Percentiles rank a stretch among this genome's conserved stretches.
phyloP scores from a whole-genome alignment of 2,329 filamentous ascomycete genomes.

The Mariannaea sp. region DNA sequence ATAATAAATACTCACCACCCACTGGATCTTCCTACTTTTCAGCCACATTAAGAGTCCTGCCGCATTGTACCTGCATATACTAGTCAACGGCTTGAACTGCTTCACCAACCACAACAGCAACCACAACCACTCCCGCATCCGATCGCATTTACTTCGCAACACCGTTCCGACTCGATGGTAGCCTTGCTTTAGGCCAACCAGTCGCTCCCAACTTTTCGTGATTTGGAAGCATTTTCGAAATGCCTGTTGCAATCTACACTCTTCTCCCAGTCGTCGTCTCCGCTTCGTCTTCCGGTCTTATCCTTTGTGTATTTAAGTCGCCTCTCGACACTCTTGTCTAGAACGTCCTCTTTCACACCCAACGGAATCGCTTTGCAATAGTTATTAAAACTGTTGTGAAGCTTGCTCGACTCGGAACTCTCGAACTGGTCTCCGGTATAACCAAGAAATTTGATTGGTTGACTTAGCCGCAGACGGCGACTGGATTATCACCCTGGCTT shows the following conservation, averaged over 20 bases:
- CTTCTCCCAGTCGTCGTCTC: conserved; percentile 66
- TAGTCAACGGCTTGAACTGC: conserved; percentile 29
- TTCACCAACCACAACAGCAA: conserved; percentile 19
- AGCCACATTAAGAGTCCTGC: conserved; percentile 34
- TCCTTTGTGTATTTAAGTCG: conserved; percentile 58
- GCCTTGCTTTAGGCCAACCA: conserved; percentile 42
- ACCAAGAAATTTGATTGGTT: conserved; percentile 54
- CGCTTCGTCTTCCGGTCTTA: conserved; percentile 63
- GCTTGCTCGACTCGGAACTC: conserved; percentile 45
- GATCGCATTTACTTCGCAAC: conserved; percentile 10
- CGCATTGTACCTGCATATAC: conserved; percentile 41
- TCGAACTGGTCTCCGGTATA: conserved; percentile 43
- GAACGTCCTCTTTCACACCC: conserved; percentile 48
- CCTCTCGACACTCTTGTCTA: conserved; percentile 49
- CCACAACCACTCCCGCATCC: conserved; percentile 15
- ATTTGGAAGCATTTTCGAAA: conserved; percentile 51
- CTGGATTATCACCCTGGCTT: conserved; percentile 52
- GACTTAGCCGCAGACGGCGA: conserved; percentile 59
- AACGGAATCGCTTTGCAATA: conserved; percentile 47
- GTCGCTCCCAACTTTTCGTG: conserved; percentile 33
- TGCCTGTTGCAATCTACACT: conserved; percentile 60
- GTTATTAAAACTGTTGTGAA: conserved; percentile 47
- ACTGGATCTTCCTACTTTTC: conserved; percentile 29
- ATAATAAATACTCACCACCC: conserved; percentile 41
- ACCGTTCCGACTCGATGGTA: conserved; percentile 40